Conservation (phyloP, 2,329 filamentous ascomycete species). For the Trichoderma citrinoviride region DNA sequence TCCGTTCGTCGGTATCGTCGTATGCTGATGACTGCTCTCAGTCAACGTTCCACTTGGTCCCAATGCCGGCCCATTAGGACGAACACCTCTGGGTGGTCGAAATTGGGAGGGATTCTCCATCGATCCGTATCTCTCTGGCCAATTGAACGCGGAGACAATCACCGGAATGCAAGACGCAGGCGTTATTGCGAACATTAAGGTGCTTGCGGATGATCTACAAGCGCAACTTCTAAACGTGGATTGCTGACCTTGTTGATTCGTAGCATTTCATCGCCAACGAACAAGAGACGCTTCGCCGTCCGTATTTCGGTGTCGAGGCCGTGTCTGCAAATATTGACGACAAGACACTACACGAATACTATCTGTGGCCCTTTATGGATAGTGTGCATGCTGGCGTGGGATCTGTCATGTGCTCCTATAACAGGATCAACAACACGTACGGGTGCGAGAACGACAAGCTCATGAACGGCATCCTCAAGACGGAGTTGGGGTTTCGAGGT, state of each 20-base stretch:
- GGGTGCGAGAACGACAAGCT: conserved; percentile 70
- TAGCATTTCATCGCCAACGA: conserved; percentile 60
- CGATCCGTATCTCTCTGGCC: conserved; percentile 69
- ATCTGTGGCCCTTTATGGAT: conserved; percentile 65
- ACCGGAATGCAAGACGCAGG: conserved; percentile 74
- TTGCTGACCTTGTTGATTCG: neutral
- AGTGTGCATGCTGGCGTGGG: conserved; percentile 55
- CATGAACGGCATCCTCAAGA: conserved; percentile 66
- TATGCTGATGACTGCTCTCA: conserved; percentile 16
- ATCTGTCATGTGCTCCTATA: conserved; percentile 67
- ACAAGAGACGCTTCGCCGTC: conserved; percentile 52
- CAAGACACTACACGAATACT: conserved; percentile 62
- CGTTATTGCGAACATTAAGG: conserved; percentile 73
- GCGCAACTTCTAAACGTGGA: too few relatives aligned
- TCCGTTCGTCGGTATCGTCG: too few relatives aligned
- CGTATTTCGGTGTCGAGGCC: conserved; percentile 47
- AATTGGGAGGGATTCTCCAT: conserved; percentile 75
- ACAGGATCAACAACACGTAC: conserved; percentile 69
- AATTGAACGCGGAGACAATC: conserved; percentile 68
- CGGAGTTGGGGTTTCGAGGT: conserved; percentile 62
- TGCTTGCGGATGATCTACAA: conserved; percentile 17
- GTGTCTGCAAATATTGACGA: conserved; percentile 63
- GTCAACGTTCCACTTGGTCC: conserved; percentile 70
- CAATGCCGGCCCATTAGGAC: conserved; percentile 66
- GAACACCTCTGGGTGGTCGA: conserved; percentile 67